Base-by-base conservation (phyloP, 2,329 filamentous ascomycete species). In the Onygena corvina region DNA sequence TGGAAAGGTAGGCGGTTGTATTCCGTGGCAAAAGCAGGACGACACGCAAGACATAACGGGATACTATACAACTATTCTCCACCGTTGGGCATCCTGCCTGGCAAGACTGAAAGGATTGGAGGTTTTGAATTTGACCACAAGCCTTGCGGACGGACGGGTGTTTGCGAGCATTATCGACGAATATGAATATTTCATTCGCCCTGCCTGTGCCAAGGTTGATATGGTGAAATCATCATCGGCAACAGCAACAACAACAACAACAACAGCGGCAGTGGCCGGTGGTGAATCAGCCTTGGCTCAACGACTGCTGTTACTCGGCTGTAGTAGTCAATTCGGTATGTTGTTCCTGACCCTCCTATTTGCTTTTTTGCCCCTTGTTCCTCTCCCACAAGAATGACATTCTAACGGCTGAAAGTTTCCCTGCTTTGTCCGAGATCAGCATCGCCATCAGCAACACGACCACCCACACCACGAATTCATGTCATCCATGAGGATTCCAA, bases 161-260 rank as follows among this genome's bases (percentile, higher is more conserved):
- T 74, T 81, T 47, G 67, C 70, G 50, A 70, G 70, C 5, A 77
- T 82, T 46, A 66, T 81, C 1, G 71, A 76, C 42, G 73, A 76
- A 31, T 81, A 81, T 57, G 66, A 75, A 49, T 18, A 46, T 3
- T 46, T 46, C 42, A 46, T 46, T 30, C 42, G 42, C n/a, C 29
- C 23, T 30, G n/a, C 9, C 29, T 4, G 36, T 40, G 8, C 25
- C 36, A 40, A 40, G 20, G 36, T 21, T 18, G 29, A 31, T 20
- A n/a, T 20, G 16, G 11, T 29, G 7, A 31, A 16, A 7, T 21
- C 27, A 16, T 3, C 36, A 31, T 35, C 12, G 40, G 30, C 16
- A 46, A 11, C 35, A 35, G 18, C 34, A 11, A 14, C 48, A 16
- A 31, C 25, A 7, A 44, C 20, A 12, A 20, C 42, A 11, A 29